Evolutionary conservation across 2,329 filamentous ascomycete species (phyloP), one percentile per base, ranked within the genome.

Genomic region (Phaeosphaeriaceae sp.): DNA sequence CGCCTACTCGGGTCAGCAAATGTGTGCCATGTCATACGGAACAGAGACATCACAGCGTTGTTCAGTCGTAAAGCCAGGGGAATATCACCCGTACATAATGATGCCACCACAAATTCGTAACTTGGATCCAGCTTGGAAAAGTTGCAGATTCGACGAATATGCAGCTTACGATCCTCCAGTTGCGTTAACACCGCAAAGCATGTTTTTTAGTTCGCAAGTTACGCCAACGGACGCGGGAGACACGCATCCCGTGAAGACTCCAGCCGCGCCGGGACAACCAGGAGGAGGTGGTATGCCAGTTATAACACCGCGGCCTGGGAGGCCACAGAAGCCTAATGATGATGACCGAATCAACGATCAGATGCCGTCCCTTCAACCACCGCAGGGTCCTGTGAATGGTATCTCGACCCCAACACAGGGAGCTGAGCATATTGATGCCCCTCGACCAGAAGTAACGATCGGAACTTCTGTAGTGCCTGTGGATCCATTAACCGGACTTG

Each of bases 101-200:
- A 59, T 61, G 55, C 58, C 58, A 7, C 47, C 52, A 2, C 50
- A 57, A 20, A 59, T 61, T 12, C 41, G 50, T 1, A 37, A 61
- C 16, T 32, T 61, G 11, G 58, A 59, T 42, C 44, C 50, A 6
- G 49, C 48, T 15, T 61, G 55, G 58, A 43, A 40, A 8, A 46
- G 23, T n/a, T 61, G 55, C 32, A 26, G 21, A 4, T 57, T 43
- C 15, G 41, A 53, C 23, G 18, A 45, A 4, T 54, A 53, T 20
- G 55, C 48, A 3, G 34, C 56, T 4, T 59, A 51, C 23, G 58
- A 61, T 40, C 55, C 55, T 1, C 55, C 58, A 0, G 49, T 57
- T 21, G 55, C 58, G 7, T 45, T 61, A 1, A 41, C 44, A 2
- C 48, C 48, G 9, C 38, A 23, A 3, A 50, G 48, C 18, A 49